A percentile compares a stretch with the other conserved stretches of the same genome.
phyloP scores from a whole-genome alignment of 257 asterid genomes.

The Primulina eburnea region DNA sequence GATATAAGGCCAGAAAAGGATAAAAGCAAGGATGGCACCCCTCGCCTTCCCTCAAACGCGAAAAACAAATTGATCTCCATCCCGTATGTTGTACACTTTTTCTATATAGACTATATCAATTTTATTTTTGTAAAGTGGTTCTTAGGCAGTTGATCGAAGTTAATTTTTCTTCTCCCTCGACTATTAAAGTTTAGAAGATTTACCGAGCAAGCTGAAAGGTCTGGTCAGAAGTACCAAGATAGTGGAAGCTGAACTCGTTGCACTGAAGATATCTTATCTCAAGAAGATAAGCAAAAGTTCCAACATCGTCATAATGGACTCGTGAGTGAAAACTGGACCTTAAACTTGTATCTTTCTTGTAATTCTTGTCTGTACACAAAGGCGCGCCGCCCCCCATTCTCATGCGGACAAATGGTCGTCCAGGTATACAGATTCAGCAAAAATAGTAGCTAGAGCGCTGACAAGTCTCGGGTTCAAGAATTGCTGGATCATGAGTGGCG shows the following conservation, averaged over 20 bases:
- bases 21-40: constrained; percentile 78
- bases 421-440: constrained; percentile 87
- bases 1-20: constrained; percentile 96
- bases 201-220: constrained; percentile 66
- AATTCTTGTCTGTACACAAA: constrained; percentile 1
- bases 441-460: constrained; percentile 70
- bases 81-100: constrained; percentile 56
- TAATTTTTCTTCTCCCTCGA: not conserved
- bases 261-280: constrained; percentile 83
- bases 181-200: constrained; percentile 76
- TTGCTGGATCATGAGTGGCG: constrained; percentile 72
- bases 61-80: constrained; percentile 66
- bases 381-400: not conserved
- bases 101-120: not conserved
- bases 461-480: constrained; percentile 88
- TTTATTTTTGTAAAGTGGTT: not conserved
- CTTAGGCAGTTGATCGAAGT: constrained; percentile 17
- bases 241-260: constrained; percentile 88
- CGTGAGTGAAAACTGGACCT: constrained; percentile 50
- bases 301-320: constrained; percentile 76
- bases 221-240: constrained; percentile 69
- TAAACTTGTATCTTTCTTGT: not conserved
- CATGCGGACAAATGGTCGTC: constrained; percentile 9
- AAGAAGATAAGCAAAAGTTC: constrained; percentile 78
- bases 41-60: constrained; percentile 85